A percentile compares a stretch with the other conserved stretches of the same genome.
These are phyloP conservation scores for Entomortierella lignicola DNA, from an alignment of 192 early-diverging fungal genomes.

Conservation along the genomic window DNA sequence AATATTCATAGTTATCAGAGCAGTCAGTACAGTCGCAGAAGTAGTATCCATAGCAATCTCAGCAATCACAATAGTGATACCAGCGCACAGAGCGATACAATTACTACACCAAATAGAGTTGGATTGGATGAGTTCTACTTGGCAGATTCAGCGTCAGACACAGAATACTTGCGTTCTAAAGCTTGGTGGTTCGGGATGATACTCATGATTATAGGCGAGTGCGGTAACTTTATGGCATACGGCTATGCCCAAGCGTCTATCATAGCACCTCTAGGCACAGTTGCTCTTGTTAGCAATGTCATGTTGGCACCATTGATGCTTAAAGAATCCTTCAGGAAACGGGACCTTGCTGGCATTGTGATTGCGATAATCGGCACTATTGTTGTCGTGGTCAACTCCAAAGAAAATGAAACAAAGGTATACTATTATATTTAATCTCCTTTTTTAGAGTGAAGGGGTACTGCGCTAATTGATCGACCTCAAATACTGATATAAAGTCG, in stretches of 20 bases:
- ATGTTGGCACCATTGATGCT: conserved; percentile 77
- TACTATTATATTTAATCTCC: conserved; percentile 4
- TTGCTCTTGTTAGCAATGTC: conserved; percentile 76
- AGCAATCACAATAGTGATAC: conserved; percentile 34
- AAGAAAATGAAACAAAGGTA: conserved; percentile 66
- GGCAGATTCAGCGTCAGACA: conserved; percentile 32
- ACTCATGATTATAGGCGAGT: conserved; percentile 66
- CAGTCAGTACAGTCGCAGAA: conserved; percentile 17
- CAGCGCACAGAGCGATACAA: conserved; percentile 42
- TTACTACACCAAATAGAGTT: conserved; percentile 6
- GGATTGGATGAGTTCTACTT: conserved; percentile 26
- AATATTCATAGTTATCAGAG: conserved; percentile 7
- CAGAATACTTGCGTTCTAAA: conserved; percentile 62
- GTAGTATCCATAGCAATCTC: conserved; percentile 15
- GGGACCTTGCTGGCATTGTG: conserved; percentile 70
- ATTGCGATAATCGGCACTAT: conserved; percentile 73
- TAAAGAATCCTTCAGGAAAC: conserved; percentile 67
- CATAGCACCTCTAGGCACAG: conserved; percentile 80
- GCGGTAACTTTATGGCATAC: conserved; percentile 71
- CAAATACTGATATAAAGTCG: not conserved
- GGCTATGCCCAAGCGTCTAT: conserved; percentile 81
- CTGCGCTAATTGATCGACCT: not conserved
- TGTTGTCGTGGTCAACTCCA: conserved; percentile 71
- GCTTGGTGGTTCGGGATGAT: conserved; percentile 78
- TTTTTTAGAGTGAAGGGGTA: not conserved